Conservation (phyloP, 2,329 filamentous ascomycete species). For the Aspergillus versicolor region DNA sequence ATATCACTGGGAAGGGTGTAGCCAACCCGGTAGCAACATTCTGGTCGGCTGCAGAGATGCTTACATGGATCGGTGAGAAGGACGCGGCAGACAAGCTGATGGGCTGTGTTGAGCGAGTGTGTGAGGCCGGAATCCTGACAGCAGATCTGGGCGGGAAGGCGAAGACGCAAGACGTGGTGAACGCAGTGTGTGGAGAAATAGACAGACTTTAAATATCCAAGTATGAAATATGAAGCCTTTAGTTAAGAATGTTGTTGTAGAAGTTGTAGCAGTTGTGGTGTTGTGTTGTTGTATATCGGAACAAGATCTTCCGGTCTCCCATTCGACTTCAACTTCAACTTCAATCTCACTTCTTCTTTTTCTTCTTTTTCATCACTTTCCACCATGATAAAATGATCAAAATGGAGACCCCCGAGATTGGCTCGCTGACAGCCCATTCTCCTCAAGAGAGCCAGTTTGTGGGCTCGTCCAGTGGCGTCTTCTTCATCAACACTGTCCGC, state of each 20-base stretch:
- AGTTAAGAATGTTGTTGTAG: not conserved
- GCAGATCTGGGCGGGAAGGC: constrained; percentile 59
- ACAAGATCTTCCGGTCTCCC: not conserved
- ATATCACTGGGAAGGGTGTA: constrained; percentile 60
- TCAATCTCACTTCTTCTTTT: not conserved
- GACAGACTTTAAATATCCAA: constrained; percentile 23
- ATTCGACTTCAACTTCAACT: not conserved
- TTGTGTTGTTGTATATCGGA: not conserved
- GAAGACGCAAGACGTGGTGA: constrained; percentile 58
- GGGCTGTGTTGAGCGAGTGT: constrained; percentile 60
- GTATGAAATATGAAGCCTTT: too few species aligned
- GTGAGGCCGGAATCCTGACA: constrained; percentile 54
- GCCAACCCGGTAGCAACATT: constrained; percentile 66
- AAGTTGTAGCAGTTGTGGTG: too few species aligned
- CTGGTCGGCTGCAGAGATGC: constrained; percentile 69
- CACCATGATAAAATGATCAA: constrained; percentile 1
- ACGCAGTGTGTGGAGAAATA: constrained; percentile 54
- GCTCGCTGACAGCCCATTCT: constrained; percentile 43
- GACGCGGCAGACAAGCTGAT: constrained; percentile 58
- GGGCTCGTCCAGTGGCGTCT: constrained; percentile 54
- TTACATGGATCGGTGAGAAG: constrained; percentile 60
- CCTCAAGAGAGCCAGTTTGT: constrained; percentile 52
- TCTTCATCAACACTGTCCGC: constrained; percentile 55
- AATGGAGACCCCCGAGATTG: constrained; percentile 38
- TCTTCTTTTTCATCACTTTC: not conserved